A percentile compares a stretch with the other conserved stretches of the same genome.
Evolutionary conservation across 805 yeast species (phyloP).

Genomic region (Lipomyces orientalis): DNA sequence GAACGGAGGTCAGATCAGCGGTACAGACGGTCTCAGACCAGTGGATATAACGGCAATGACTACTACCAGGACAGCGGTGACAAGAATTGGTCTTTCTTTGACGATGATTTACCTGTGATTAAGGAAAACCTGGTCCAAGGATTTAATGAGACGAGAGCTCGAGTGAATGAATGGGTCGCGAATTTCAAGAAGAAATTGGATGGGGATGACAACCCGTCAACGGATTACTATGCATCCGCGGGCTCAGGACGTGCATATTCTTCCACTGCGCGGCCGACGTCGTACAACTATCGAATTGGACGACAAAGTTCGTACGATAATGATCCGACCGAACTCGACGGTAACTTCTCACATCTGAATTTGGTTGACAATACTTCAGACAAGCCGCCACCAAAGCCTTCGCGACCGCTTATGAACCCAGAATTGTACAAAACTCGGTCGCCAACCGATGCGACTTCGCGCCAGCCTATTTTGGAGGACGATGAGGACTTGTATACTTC

Average conservation of each 20-base stretch:
- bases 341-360: conserved; percentile 58
- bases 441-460: not conserved
- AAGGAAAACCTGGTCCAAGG: conserved; percentile 74
- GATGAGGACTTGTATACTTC: conserved; percentile 19
- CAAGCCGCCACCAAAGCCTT: conserved; percentile 45
- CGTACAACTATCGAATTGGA: conserved; percentile 18
- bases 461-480: conserved; percentile 15
- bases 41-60: conserved; percentile 16
- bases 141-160: conserved; percentile 77
- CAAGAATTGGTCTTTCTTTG: conserved; percentile 44
- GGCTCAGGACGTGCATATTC: conserved; percentile 10
- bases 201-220: conserved; percentile 42
- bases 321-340: conserved; percentile 59
- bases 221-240: conserved; percentile 19
- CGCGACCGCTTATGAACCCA: conserved; percentile 40
- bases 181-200: conserved; percentile 63
- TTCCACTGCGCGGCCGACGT: conserved; percentile 8
- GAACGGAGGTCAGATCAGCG: conserved; percentile 12
- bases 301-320: conserved; percentile 52
- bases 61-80: conserved; percentile 14
- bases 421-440: conserved; percentile 6
- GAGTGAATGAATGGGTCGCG: conserved; percentile 79
- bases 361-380: conserved; percentile 49
- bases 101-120: conserved; percentile 55
- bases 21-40: not conserved